phyloP scores from a whole-genome alignment of 2,329 filamentous ascomycete species.

The Microdochium nivale region DNA sequence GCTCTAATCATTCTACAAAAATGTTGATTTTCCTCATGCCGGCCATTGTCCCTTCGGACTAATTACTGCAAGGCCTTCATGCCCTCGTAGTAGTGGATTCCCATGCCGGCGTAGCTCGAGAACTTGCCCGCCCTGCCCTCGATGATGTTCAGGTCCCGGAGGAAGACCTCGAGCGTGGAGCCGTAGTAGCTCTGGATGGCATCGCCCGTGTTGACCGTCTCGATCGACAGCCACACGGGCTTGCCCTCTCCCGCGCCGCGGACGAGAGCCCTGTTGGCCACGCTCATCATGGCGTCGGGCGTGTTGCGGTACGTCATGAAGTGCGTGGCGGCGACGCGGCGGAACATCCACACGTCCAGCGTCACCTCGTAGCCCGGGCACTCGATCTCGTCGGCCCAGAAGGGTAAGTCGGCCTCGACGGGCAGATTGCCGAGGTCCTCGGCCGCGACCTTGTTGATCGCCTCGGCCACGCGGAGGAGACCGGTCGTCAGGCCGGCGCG shows the following conservation, averaged over 20 bases:
- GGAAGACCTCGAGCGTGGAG: neutral
- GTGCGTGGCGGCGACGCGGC: neutral
- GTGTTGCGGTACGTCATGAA: neutral
- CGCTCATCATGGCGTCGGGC: neutral
- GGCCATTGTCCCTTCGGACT: no score
- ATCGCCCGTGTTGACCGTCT: neutral
- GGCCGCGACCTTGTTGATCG: neutral
- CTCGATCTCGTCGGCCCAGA: neutral
- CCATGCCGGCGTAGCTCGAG: neutral
- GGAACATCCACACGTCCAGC: neutral
- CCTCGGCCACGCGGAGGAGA: neutral
- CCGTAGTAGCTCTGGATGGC: neutral
- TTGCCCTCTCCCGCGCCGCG: neutral
- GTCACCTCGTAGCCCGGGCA: neutral
- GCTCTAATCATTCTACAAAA: no score
- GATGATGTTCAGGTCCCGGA: neutral
- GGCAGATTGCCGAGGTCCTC: neutral
- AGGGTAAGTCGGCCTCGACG: neutral
- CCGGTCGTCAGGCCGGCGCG: neutral
- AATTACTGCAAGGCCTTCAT: neutral
- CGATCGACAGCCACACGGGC: neutral
- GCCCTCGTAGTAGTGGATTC: neutral
- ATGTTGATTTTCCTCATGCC: no score
- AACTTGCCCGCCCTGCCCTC: neutral
- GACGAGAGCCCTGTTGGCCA: neutral